A percentile compares a stretch with the other conserved stretches of the same genome.
Evolutionary conservation across 129 eudicot species (phyloP).

Genomic region (Centella asiatica): DNA sequence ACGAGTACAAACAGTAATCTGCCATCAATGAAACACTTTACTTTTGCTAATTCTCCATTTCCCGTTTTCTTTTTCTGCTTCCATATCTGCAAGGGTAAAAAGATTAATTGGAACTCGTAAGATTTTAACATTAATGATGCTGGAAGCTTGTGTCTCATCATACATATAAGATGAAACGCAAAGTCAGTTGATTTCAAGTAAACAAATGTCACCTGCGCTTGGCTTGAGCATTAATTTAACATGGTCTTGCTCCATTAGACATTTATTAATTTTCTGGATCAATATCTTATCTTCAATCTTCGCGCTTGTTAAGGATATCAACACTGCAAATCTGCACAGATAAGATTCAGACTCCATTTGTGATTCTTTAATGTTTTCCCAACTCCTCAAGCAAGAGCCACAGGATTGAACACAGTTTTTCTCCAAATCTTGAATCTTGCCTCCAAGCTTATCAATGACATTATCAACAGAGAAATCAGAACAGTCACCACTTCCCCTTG

Average conservation of each 20-base stretch:
- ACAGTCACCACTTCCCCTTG: slow-evolving; percentile 30
- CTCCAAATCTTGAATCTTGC: slow-evolving; percentile 18
- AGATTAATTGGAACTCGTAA: neutral
- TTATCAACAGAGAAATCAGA: slow-evolving; percentile 32
- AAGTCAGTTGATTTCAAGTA: no score
- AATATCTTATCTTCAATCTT: slow-evolving; percentile 19
- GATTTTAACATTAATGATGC: neutral
- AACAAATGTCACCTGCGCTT: no score
- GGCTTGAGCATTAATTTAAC: neutral
- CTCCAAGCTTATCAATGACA: slow-evolving; percentile 20
- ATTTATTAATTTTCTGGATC: slow-evolving; percentile 21
- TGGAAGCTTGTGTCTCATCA: no score
- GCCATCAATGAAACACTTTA: neutral
- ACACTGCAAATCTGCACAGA: slow-evolving; percentile 45
- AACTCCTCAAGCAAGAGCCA: slow-evolving; percentile 29
- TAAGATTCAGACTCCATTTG: slow-evolving; percentile 12
- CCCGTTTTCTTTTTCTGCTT: neutral
- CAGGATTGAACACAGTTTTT: slow-evolving; percentile 25
- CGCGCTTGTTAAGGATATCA: slow-evolving; percentile 33
- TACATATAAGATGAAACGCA: no score
- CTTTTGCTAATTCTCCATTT: neutral
- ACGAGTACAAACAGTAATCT: neutral
- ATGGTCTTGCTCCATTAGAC: slow-evolving; percentile 32
- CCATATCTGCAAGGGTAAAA: slow-evolving; percentile 7
- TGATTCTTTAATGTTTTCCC: slow-evolving; percentile 32